Base-by-base conservation (phyloP, 768 basidiomycete genomes). In the Glaciozyma martinii region DNA sequence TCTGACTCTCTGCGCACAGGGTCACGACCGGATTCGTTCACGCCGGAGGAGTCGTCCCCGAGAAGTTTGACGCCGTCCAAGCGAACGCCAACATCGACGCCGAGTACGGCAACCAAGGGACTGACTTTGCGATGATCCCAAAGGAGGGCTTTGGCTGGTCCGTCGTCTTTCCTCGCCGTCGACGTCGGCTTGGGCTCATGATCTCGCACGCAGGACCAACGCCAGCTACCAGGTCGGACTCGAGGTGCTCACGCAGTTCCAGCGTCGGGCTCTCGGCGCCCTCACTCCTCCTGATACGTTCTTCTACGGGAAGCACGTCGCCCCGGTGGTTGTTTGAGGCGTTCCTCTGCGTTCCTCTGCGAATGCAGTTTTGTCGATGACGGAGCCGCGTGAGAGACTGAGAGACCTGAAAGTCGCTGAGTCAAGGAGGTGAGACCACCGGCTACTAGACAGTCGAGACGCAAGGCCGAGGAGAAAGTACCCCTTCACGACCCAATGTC, bases 21-120 rank as follows among this genome's bases (percentile, higher is more conserved):
- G 90, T 91, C 88, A 92, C 91, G 15, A 88, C 87, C 0, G 89
- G 90, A 3, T 89, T 90, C 70, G 92, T 95, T 60, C 90, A 94
- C 76, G 97, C 95, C 77, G 98, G 95, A 76, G 94, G 93, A 6
- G 90, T 95, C 50, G 92, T 97, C 4, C 93, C 94, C 0, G 94
- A 98, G 80, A 98, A 98, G 83, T 97, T 98, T 76, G 92, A 99
- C 74, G 94, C 92, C 3, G 94, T 99, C 70, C 89, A 86, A 77
- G 82, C 95, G 27, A 94, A 90, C 2, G 92, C 97, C 75, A 82
- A 97, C 55, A 93, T 99, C 9, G 93, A 94, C 74, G 95, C 94
- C 53, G 94, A 97, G 79, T 97, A 97, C 72, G 88, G 91, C 13
- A 92, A 92, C 76, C 90, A 92, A 70, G 94, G 94, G 56, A 82